These are phyloP conservation scores for Conoideocrella luteorostrata DNA, from an alignment of 2,329 filamentous ascomycete species.

Conservation along the genomic window DNA sequence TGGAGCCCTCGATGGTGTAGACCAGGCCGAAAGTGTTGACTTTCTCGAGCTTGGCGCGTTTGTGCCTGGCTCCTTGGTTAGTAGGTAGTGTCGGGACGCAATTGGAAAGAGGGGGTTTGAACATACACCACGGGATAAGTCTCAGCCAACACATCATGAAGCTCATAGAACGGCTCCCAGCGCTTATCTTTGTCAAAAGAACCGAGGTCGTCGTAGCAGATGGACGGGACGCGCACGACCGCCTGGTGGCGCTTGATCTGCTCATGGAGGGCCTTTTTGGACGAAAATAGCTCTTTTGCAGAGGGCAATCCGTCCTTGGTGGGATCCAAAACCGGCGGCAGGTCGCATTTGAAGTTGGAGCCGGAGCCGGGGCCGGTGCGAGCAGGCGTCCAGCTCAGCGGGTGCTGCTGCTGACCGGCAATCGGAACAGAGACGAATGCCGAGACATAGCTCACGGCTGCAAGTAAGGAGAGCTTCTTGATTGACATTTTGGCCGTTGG, in stretches of 20 bases:
- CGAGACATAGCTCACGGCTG: background rate
- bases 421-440: conserved; percentile 5
- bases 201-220: conserved; percentile 52
- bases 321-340: conserved; percentile 28
- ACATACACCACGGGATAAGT: conserved; percentile 46
- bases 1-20: conserved; percentile 50
- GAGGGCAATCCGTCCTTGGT: conserved; percentile 25
- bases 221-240: conserved; percentile 47
- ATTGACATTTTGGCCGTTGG: conserved; percentile 6
- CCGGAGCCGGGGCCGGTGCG: background rate
- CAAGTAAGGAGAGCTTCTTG: conserved; percentile 3
- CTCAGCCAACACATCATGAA: conserved; percentile 40
- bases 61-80: conserved; percentile 27
- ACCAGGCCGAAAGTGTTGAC: conserved; percentile 58
- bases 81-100: conserved; percentile 6
- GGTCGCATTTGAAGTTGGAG: conserved; percentile 22
- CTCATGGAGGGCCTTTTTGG: conserved; percentile 25
- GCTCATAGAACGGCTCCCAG: conserved; percentile 47
- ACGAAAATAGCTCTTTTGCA: conserved; percentile 24
- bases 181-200: conserved; percentile 45
- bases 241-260: conserved; percentile 45
- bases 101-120: conserved; percentile 18
- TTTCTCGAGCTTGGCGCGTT: conserved; percentile 40
- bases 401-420: conserved; percentile 1
- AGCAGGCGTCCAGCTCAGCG: background rate